Conservation (phyloP, 192 early-diverging fungal species). For the Podila clonocystis region DNA sequence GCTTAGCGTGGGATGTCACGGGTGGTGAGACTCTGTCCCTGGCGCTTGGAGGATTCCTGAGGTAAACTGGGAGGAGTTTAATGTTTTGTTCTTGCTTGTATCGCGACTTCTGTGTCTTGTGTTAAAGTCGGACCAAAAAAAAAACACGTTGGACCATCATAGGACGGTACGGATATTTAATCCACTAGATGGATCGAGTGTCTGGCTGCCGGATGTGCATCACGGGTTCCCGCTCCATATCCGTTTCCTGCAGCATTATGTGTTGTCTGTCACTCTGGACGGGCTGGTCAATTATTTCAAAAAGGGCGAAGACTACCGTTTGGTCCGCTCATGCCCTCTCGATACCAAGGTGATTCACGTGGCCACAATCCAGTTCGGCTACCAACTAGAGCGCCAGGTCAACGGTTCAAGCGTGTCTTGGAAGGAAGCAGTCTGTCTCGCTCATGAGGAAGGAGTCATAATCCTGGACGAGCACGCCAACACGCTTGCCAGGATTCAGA, state of each 20-base stretch:
- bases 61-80: background rate
- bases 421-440: constrained; percentile 29
- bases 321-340: constrained; percentile 11
- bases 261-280: constrained; percentile 24
- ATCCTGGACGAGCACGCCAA: constrained; percentile 29
- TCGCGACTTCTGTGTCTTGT: background rate
- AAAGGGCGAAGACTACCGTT: constrained; percentile 10
- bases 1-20: constrained; percentile 25
- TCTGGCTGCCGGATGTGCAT: constrained; percentile 12
- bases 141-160: background rate
- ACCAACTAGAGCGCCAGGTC: background rate
- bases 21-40: background rate
- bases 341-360: constrained; percentile 29
- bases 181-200: background rate
- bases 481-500: constrained; percentile 1
- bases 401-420: background rate
- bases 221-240: constrained; percentile 32
- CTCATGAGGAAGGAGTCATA: constrained; percentile 22
- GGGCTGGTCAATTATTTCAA: constrained; percentile 25
- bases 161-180: constrained; percentile 23
- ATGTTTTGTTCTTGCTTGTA: background rate
- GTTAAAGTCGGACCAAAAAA: background rate
- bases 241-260: constrained; percentile 9
- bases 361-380: constrained; percentile 16
- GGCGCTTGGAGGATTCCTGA: constrained; percentile 21